Evolutionary conservation across 805 yeast genomes (phyloP), one percentile per base, ranked within the genome.

Genomic region (Isabelozyma pseudorhagii): DNA sequence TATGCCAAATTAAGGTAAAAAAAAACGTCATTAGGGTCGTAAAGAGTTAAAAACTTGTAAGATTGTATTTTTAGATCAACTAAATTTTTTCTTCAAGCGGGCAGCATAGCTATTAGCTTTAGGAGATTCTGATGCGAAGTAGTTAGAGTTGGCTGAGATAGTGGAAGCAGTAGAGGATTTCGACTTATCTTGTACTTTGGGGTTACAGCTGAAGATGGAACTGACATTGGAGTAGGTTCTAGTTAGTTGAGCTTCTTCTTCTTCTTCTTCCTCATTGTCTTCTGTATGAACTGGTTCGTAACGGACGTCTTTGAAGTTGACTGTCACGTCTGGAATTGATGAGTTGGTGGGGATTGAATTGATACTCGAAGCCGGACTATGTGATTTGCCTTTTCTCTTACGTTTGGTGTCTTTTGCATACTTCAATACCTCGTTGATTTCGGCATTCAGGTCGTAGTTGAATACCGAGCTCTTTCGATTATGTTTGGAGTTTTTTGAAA

Each of bases 201-300:
- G 47, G 31, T 49, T 61, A 27, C 63, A 62, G 42, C 62, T 56
- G 48, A 64, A 64, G 39, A 64, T 64, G n/a, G 67, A 63, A 39
- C 62, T 62, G 31, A 61, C 64, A 42, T 64, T 59, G 14, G 67
- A 62, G 44, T 62, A 64, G 3, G 58, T 61, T 40, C 58, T 54
- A 3, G 57, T 53, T 31, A 63, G 51, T 27, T 54, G 54, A 6
- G 50, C 56, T 8, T 48, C 49, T 18, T 49, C 56, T 5, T 53
- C 58, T 6, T 50, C 54, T 38, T 41, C 44, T 10, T 43, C 17
- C 28, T 40, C 47, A 3, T 45, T 36, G 15, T 53, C 57, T 25
- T 28, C 18, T 14, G 49, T 38, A 6, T 13, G 14, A 10, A 27
- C 31, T 21, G 44, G 44, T 27, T 41, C 44, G 8, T 42, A 38